Evolutionary conservation across 352 stramenopile genomes (phyloP).

Genomic region (Phytophthora foliorum): DNA sequence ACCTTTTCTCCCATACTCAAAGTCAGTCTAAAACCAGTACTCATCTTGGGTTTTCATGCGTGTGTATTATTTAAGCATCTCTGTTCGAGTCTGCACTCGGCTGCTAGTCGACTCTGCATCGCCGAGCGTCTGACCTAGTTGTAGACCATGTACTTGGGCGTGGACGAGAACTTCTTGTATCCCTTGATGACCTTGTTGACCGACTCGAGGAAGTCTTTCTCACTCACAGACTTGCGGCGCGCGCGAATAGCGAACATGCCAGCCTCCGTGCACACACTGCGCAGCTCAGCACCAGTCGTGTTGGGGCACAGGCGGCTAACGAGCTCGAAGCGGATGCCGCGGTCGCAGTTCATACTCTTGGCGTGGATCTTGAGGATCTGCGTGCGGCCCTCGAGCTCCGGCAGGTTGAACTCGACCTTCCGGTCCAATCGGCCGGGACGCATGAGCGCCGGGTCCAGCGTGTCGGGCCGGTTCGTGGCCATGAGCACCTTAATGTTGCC

Average conservation of each 20-base stretch:
- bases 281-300: conserved; percentile 98
- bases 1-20: too few species aligned
- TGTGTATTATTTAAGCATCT: conserved; percentile 42
- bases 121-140: conserved; percentile 78
- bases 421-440: conserved; percentile 95
- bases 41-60: too few species aligned
- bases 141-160: conserved; percentile 99
- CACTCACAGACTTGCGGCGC: conserved; percentile 98
- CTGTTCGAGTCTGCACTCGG: conserved; percentile 1
- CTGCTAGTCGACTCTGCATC: conserved; percentile 13
- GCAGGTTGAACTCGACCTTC: conserved; percentile 99
- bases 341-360: conserved; percentile 99
- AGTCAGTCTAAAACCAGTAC: too few species aligned
- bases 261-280: conserved; percentile 99
- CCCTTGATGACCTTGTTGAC: conserved; percentile 99
- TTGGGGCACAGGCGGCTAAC: conserved; percentile 98
- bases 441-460: conserved; percentile 46
- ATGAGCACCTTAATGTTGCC: conserved; percentile 99
- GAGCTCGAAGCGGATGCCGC: conserved; percentile 99
- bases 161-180: conserved; percentile 99
- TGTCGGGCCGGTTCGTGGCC: conserved; percentile 47
- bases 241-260: conserved; percentile 99
- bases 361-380: conserved; percentile 99
- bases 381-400: conserved; percentile 98
- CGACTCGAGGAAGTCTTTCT: conserved; percentile 99